Evolutionary conservation across 192 early-diverging fungal genomes (phyloP).

Genomic region (Endogone sp.): DNA sequence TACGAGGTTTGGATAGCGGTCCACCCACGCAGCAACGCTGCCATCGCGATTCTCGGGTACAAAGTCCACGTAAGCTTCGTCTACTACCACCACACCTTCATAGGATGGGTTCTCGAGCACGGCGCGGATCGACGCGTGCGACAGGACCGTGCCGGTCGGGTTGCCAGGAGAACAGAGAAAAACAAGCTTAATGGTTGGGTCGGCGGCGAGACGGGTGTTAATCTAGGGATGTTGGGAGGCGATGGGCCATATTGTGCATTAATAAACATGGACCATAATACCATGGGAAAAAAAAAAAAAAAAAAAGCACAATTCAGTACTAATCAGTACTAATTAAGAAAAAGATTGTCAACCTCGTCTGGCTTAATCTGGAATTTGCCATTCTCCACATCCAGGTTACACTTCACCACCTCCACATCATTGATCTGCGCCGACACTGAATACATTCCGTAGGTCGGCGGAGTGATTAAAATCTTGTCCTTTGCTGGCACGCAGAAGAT

Average conservation of each 20-base stretch:
- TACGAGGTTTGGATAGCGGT: slow-evolving; percentile 86
- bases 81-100: slow-evolving; percentile 90
- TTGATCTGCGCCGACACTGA: slow-evolving; percentile 89
- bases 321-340: slow-evolving; percentile 3
- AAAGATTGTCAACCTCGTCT: slow-evolving; percentile 33
- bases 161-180: slow-evolving; percentile 99
- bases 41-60: slow-evolving; percentile 54
- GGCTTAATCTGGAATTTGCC: slow-evolving; percentile 65
- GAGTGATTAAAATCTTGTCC: slow-evolving; percentile 92
- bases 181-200: slow-evolving; percentile 83
- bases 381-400: slow-evolving; percentile 71
- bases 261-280: slow-evolving; percentile 12
- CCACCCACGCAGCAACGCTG: slow-evolving; percentile 75
- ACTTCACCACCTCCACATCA: slow-evolving; percentile 88
- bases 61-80: slow-evolving; percentile 99
- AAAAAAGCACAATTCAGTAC: slow-evolving; percentile 4
- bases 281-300: slow-evolving; percentile 13
- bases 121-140: slow-evolving; percentile 58
- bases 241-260: slow-evolving; percentile 2
- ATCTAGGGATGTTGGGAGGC: too few species aligned
- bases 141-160: slow-evolving; percentile 87
- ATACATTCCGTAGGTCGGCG: slow-evolving; percentile 99
- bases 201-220: slow-evolving; percentile 50
- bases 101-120: slow-evolving; percentile 67
- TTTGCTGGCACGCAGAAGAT: slow-evolving; percentile 86